Evolutionary conservation across 2,329 filamentous ascomycete species (phyloP).

Genomic region (Hypomyces rosellus): DNA sequence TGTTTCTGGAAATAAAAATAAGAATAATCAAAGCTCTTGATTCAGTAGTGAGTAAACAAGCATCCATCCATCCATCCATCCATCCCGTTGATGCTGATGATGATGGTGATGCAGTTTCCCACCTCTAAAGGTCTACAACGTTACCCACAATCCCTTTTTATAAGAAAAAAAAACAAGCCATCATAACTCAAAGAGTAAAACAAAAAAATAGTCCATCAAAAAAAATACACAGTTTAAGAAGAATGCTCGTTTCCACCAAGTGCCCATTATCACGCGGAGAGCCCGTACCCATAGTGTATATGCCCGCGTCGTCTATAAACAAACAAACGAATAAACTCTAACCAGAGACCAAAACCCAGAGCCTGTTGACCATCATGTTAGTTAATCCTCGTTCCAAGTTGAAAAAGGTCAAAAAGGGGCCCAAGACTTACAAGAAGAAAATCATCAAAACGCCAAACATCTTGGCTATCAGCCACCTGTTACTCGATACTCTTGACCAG

Average conservation of each 20-base stretch:
- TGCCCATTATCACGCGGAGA: neutral
- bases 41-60: no score
- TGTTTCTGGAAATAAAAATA: no score
- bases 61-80: no score
- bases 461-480: conserved; percentile 88
- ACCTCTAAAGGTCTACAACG: no score
- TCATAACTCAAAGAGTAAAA: no score
- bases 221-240: neutral
- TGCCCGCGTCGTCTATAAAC: conserved; percentile 5
- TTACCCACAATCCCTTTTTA: no score
- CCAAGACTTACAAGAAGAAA: conserved; percentile 60
- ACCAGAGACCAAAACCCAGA: conserved; percentile 36
- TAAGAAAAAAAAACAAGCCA: no score
- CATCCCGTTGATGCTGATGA: no score
- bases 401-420: neutral
- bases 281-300: conserved; percentile 1
- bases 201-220: neutral
- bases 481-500: conserved; percentile 89
- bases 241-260: neutral
- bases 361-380: conserved; percentile 20
- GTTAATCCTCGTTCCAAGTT: neutral
- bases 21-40: no score
- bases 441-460: conserved; percentile 84
- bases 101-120: no score
- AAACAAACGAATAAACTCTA: conserved; percentile 14